phyloP scores from a whole-genome alignment of 208 protist species.

The Leishmania gerbilli region DNA sequence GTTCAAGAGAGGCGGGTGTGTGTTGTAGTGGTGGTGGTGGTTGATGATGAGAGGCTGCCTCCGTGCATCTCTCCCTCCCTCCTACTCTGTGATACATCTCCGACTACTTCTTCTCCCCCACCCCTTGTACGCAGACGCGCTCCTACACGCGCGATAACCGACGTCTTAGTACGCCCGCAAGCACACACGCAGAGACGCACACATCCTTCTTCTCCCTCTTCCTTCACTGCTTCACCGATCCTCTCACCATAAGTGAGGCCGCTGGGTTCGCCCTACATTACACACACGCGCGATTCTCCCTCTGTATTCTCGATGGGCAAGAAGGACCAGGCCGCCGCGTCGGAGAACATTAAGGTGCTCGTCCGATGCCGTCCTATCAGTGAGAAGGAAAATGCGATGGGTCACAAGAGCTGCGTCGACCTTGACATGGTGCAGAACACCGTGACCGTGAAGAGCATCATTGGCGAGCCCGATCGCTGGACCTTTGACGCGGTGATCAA shows the following conservation, averaged over 20 bases:
- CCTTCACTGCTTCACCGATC: neutral
- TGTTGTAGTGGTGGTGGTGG: no score
- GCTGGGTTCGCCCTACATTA: neutral
- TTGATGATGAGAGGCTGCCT: neutral
- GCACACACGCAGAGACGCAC: no score
- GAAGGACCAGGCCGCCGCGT: constrained; percentile 49
- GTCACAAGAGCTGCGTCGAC: constrained; percentile 80
- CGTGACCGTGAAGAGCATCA: constrained; percentile 60
- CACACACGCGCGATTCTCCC: neutral
- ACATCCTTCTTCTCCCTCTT: neutral
- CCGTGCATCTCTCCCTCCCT: neutral
- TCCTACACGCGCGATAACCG: neutral
- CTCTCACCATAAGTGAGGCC: no score
- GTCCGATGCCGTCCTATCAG: constrained; percentile 86
- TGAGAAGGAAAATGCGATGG: constrained; percentile 73
- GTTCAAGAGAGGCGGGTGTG: no score
- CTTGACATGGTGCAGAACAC: constrained; percentile 74
- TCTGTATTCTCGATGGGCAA: constrained; percentile 54
- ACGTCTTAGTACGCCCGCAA: neutral
- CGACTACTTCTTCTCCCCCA: neutral
- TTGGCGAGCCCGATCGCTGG: constrained; percentile 75
- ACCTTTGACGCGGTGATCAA: constrained; percentile 92
- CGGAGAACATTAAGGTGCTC: constrained; percentile 91
- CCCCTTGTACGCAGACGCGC: neutral
- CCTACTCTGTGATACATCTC: neutral